Percentiles rank a stretch among this genome's conserved stretches.
Conservation (phyloP, 768 basidiomycete genomes). For the Austroboletus eburneus region DNA sequence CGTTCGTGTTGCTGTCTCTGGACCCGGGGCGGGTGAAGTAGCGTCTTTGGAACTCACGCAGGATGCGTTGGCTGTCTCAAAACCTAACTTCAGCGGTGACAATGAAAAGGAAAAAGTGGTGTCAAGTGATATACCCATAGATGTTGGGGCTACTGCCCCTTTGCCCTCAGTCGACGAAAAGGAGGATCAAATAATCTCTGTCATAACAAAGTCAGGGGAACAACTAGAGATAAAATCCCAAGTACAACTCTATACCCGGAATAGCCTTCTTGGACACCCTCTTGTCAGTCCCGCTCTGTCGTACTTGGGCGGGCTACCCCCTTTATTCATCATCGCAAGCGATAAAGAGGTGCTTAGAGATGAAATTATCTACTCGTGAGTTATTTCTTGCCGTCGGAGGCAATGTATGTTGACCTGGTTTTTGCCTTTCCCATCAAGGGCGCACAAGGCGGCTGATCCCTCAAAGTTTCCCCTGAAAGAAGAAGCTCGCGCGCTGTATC, state of each 20-base stretch:
- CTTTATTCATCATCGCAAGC: conserved; percentile 78
- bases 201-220: conserved; percentile 49
- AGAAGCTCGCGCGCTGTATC: conserved; percentile 48
- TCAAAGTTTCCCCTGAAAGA: conserved; percentile 53
- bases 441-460: conserved; percentile 90
- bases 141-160: conserved; percentile 47
- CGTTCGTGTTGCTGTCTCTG: conserved; percentile 34
- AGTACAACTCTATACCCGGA: conserved; percentile 83
- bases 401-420: neutral
- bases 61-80: conserved; percentile 9
- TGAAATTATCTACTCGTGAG: conserved; percentile 83
- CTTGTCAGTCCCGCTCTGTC: conserved; percentile 76
- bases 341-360: conserved; percentile 91
- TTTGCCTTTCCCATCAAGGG: conserved; percentile 39
- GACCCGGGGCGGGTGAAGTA: conserved; percentile 6
- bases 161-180: conserved; percentile 37
- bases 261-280: conserved; percentile 72
- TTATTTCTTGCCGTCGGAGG: conserved; percentile 8
- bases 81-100: conserved; percentile 4
- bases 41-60: neutral
- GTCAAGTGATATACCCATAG: conserved; percentile 35
- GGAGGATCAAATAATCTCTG: conserved; percentile 41
- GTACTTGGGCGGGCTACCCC: conserved; percentile 89
- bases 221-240: conserved; percentile 56
- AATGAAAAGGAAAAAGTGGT: conserved; percentile 8